Evolutionary conservation across 129 eudicot genomes (phyloP).

Genomic region (Flaveria brownii): DNA sequence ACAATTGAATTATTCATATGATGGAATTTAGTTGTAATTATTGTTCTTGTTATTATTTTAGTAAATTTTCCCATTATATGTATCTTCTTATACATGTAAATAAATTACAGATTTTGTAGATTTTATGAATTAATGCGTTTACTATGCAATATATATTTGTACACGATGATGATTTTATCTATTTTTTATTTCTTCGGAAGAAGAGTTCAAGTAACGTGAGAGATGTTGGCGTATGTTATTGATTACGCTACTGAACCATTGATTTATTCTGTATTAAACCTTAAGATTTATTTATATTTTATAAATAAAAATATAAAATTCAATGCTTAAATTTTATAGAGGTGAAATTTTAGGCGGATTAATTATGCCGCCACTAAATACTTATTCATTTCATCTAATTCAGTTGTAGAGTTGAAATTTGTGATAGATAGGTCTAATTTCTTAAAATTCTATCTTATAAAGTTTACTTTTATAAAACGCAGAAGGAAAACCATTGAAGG

Average conservation of each 20-base stretch:
- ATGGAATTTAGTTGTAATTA: conserved; percentile 5
- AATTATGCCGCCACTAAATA: no score
- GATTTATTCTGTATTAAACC: no score
- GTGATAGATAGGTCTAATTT: background rate
- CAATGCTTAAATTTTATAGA: no score
- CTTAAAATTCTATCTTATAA: background rate
- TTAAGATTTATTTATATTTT: no score
- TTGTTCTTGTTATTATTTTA: background rate
- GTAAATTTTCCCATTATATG: background rate
- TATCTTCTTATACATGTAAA: background rate
- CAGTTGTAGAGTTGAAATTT: no score
- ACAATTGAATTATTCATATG: conserved; percentile 38
- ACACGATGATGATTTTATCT: conserved; percentile 9
- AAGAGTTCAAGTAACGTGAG: conserved; percentile 27
- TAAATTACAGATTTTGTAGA: background rate
- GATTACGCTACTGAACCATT: no score
- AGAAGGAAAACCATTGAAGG: no score
- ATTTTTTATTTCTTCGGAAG: background rate
- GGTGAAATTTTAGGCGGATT: no score
- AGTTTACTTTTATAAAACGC: background rate
- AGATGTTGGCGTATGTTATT: conserved; percentile 24
- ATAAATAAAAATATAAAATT: no score
- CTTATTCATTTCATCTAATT: no score
- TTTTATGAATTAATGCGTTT: background rate
- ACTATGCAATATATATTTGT: background rate